phyloP scores from a whole-genome alignment of 257 asterid species.

The Linaria vulgaris region DNA sequence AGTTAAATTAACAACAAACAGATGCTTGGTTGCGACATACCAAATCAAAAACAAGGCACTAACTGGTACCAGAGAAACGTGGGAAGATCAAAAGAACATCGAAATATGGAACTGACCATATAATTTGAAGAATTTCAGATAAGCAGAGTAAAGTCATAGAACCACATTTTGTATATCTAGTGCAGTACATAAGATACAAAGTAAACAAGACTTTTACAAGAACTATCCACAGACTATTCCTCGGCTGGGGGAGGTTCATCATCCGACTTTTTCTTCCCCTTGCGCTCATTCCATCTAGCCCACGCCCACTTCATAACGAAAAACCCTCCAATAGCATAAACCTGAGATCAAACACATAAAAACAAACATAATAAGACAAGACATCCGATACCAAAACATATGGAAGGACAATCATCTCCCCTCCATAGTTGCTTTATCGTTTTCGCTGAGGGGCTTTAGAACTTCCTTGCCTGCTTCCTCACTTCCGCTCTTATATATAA shows the following conservation, averaged over 20 bases:
- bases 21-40: background rate
- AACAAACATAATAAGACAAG: constrained; percentile 6
- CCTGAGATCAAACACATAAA: constrained; percentile 44
- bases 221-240: constrained; percentile 35
- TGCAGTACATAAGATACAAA: constrained; percentile 25
- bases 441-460: no score
- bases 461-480: no score
- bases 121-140: constrained; percentile 6
- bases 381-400: background rate
- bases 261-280: constrained; percentile 52
- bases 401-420: no score
- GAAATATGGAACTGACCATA: background rate
- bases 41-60: constrained; percentile 5
- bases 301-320: constrained; percentile 84
- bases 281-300: constrained; percentile 82
- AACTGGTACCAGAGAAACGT: background rate
- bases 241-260: constrained; percentile 50
- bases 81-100: constrained; percentile 15
- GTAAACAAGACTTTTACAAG: constrained; percentile 16
- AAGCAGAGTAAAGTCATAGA: background rate
- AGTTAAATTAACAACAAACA: background rate
- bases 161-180: constrained; percentile 22
- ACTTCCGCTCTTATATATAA: no score
- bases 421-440: no score
- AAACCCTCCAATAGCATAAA: constrained; percentile 82